Conservation (phyloP, 306 rosid genomes). For the Pyrus communis region DNA sequence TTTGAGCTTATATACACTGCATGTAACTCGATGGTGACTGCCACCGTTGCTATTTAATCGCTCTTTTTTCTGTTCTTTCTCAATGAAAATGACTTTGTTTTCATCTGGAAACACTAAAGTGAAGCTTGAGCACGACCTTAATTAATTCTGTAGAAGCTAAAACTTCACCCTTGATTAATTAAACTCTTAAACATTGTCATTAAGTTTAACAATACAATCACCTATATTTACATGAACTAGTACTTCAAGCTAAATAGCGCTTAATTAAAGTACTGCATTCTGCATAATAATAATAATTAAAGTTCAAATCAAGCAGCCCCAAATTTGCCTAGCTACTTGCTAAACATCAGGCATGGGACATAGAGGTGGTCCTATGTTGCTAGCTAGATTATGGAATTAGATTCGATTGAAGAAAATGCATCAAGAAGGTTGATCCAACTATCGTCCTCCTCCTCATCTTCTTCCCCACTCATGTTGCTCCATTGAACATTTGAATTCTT, state of each 20-base stretch:
- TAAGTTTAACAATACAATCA: neutral
- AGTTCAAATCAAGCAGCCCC: constrained; percentile 1
- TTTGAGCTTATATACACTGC: neutral
- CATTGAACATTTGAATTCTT: constrained; percentile 39
- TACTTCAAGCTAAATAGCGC: constrained; percentile 7
- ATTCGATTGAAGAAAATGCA: constrained; percentile 54
- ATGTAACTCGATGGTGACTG: neutral
- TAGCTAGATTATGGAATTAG: constrained; percentile 28
- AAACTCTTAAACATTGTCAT: neutral
- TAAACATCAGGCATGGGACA: neutral
- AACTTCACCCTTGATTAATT: neutral
- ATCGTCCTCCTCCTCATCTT: constrained; percentile 51
- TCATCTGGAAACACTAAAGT: constrained; percentile 19
- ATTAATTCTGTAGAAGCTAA: neutral
- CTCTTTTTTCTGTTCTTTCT: constrained; percentile 1
- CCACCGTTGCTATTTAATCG: neutral
- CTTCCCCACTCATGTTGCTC: constrained; percentile 50
- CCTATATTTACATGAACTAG: constrained; percentile 3
- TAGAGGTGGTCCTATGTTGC: neutral
- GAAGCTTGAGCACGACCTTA: neutral
- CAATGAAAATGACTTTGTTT: constrained; percentile 16
- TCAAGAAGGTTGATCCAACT: constrained; percentile 69
- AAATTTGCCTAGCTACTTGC: neutral
- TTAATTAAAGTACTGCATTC: neutral
- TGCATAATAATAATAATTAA: neutral